Evolutionary conservation across 306 rosid species (phyloP).

Genomic region (Vigna reflexopilosa): DNA sequence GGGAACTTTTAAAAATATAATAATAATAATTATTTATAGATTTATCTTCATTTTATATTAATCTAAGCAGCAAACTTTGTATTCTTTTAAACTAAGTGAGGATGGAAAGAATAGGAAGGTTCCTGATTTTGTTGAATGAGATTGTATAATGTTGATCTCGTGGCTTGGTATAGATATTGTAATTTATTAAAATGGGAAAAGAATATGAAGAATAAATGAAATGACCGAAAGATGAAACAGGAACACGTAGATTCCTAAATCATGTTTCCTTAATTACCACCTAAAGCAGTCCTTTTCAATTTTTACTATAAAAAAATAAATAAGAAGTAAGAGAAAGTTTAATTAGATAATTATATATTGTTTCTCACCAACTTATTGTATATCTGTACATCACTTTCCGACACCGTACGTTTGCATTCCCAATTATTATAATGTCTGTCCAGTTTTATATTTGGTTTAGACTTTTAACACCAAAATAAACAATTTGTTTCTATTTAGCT

Average conservation of each 20-base stretch:
- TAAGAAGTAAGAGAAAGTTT: neutral
- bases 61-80: neutral
- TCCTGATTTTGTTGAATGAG: neutral
- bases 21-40: too few relatives aligned
- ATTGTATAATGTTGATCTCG: too few relatives aligned
- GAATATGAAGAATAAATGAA: conserved; percentile 11
- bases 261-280: conserved; percentile 45
- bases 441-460: neutral
- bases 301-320: neutral
- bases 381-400: conserved; percentile 56
- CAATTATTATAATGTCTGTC: conserved; percentile 24
- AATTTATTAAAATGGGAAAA: neutral
- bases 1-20: too few relatives aligned
- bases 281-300: conserved; percentile 29
- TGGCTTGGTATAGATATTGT: neutral
- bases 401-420: conserved; percentile 45
- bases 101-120: neutral
- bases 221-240: conserved; percentile 49
- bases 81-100: neutral
- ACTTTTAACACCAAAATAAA: too few relatives aligned
- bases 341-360: conserved; percentile 1
- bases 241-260: conserved; percentile 38
- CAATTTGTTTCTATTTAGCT: too few relatives aligned
- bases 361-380: conserved; percentile 44
- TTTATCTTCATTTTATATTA: too few relatives aligned